Percentiles rank a stretch among this genome's conserved stretches.
Evolutionary conservation across 1,284 basidiomycete species (phyloP).

Genomic region (Malassezia restricta): DNA sequence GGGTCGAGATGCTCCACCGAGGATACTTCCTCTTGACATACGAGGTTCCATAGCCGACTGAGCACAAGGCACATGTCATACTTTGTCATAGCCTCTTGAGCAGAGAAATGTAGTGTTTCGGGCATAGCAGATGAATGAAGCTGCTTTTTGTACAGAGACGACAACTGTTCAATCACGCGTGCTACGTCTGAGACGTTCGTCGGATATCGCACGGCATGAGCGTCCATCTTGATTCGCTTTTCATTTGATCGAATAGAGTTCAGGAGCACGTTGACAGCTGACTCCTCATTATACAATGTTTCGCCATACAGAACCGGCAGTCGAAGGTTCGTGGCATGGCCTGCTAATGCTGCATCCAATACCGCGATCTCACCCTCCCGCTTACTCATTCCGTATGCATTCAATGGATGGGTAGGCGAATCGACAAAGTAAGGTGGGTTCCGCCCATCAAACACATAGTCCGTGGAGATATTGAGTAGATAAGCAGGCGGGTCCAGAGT

Average conservation of each 20-base stretch:
- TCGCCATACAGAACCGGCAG: conserved; percentile 46
- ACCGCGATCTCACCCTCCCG: conserved; percentile 45
- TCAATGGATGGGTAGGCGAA: conserved; percentile 48
- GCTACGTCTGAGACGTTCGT: conserved; percentile 50
- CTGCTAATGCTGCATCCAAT: conserved; percentile 18
- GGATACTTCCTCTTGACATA: conserved; percentile 19
- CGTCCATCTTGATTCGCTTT: conserved; percentile 19
- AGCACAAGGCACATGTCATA: conserved; percentile 48
- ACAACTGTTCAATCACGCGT: conserved; percentile 47
- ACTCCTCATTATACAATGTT: conserved; percentile 28
- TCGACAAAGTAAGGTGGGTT: conserved; percentile 49
- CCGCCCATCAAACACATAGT: conserved; percentile 45
- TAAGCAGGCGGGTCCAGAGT: conserved; percentile 1
- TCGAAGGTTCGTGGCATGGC: conserved; percentile 45
- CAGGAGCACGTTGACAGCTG: conserved; percentile 40
- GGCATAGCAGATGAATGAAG: conserved; percentile 16
- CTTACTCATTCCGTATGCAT: conserved; percentile 48
- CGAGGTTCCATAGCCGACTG: conserved; percentile 27
- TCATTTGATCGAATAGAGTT: conserved; percentile 19
- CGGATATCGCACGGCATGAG: conserved; percentile 50
- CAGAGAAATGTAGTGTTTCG: conserved; percentile 48
- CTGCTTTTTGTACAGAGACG: conserved; percentile 15
- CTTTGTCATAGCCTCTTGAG: conserved; percentile 49
- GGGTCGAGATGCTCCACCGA: conserved; percentile 32
- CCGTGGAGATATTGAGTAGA: conserved; percentile 50